Percentiles rank a stretch among this genome's conserved stretches.
phyloP scores from a whole-genome alignment of 208 protist species.

The Angomonas desouzai region DNA sequence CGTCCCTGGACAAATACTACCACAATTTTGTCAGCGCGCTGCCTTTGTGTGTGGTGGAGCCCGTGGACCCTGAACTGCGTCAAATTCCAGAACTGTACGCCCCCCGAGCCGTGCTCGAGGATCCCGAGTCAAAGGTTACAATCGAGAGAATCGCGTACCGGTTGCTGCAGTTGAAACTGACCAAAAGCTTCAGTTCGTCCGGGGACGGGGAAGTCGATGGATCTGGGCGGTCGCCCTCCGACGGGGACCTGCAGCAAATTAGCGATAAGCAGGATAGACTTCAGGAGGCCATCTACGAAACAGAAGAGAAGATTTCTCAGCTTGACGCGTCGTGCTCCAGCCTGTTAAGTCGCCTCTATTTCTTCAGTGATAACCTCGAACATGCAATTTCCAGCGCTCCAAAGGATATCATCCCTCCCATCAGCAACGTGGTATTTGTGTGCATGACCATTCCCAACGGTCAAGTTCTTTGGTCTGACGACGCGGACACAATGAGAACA shows the following conservation, averaged over 20 bases:
- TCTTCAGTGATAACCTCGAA: conserved; percentile 82
- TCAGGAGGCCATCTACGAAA: conserved; percentile 50
- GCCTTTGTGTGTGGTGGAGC: conserved; percentile 47
- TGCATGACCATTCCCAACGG: conserved; percentile 57
- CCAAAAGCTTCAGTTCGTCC: conserved; percentile 18
- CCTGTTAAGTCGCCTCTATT: conserved; percentile 56
- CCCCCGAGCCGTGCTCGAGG: conserved; percentile 55
- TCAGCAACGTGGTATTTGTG: conserved; percentile 69
- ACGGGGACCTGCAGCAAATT: conserved; percentile 24
- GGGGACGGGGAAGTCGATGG: not conserved
- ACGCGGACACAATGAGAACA: conserved; percentile 52
- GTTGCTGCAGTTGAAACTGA: conserved; percentile 55
- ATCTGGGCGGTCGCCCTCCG: not conserved
- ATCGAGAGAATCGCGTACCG: conserved; percentile 74
- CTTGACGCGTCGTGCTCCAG: conserved; percentile 30
- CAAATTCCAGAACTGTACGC: conserved; percentile 64
- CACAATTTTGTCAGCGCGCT: conserved; percentile 32
- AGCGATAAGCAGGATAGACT: conserved; percentile 62
- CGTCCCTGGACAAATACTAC: conserved; percentile 59
- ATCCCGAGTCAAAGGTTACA: conserved; percentile 59
- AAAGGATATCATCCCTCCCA: conserved; percentile 34
- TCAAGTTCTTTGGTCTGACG: conserved; percentile 50
- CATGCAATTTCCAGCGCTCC: conserved; percentile 33
- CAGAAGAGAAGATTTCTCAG: conserved; percentile 43
- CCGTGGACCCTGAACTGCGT: conserved; percentile 45